Evolutionary conservation across 768 basidiomycete genomes (phyloP).

Genomic region (Hemileccinum rubropunctum): DNA sequence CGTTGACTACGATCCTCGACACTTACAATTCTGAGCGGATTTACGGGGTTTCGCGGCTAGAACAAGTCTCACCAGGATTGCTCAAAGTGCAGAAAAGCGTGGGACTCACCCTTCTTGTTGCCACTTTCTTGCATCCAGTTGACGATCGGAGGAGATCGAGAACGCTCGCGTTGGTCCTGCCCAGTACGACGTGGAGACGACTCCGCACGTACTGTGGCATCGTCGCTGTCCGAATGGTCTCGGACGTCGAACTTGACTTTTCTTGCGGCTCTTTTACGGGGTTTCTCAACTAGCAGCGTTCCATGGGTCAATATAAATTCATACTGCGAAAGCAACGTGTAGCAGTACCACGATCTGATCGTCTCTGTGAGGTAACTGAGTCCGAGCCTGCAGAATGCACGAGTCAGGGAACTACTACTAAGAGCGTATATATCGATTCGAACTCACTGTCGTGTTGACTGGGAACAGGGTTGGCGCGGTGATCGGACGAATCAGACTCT

Average conservation of each 20-base stretch:
- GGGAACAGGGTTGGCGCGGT: neutral
- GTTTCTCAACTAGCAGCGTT: conserved; percentile 5
- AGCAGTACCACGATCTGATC: neutral
- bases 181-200: conserved; percentile 3
- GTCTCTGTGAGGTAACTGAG: conserved; percentile 1
- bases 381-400: conserved; percentile 15
- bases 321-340: neutral
- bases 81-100: neutral
- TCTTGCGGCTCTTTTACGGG: neutral
- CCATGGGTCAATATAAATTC: neutral
- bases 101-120: conserved; percentile 7
- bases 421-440: neutral
- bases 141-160: neutral
- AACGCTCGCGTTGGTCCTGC: neutral
- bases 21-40: conserved; percentile 12
- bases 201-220: conserved; percentile 10
- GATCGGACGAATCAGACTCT: conserved; percentile 9
- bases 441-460: conserved; percentile 13
- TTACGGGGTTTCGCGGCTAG: conserved; percentile 9
- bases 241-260: conserved; percentile 16
- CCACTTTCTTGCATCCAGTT: conserved; percentile 1
- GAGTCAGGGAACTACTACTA: neutral
- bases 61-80: neutral
- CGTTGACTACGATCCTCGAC: neutral
- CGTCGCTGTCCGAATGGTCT: conserved; percentile 13